Base-by-base conservation (phyloP, 768 basidiomycete species). In the Candolleomyces aberdarensis region DNA sequence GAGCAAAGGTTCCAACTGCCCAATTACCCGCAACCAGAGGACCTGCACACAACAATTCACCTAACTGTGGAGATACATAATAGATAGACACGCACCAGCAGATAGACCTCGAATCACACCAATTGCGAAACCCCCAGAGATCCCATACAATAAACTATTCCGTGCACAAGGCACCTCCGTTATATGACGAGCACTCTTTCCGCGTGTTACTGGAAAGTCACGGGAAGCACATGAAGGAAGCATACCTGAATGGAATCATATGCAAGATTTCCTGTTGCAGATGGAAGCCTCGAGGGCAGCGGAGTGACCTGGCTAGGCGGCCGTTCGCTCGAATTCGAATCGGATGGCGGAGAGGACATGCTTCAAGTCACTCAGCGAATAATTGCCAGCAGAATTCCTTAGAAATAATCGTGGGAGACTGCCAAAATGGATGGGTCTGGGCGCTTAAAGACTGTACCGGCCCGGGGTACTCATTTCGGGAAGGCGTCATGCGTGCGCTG, bases 71-170 rank as follows among this genome's bases (percentile, higher is more conserved):
- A 3, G 1, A 26, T 14, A 29, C n/a, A n/a, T 13, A 20, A 51
- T 22, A 22, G 49, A 14, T 31, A 4, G 32, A 5, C 2, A 78
- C 86, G 59, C 70, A 91, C 91, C 77, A 11, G 84, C 74, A 66
- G 82, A 82, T 66, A 92, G 72, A 3, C 85, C 87, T 58, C 91
- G 82, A 57, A 93, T 83, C 58, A 89, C 76, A 19, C 92, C 92
- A 58, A 94, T 82, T 1, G 90, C 92, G 0, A 80, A 80, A 14
- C 92, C 92, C 60, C 88, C 85, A n/a, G 85, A 88, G 65, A 94
- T 92, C 14, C 92, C 92, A 56, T 81, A 83, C 64, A 94, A 74
- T 41, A 94, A 74, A 68, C 88, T 88, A 62, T 83, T 88, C 41
- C 92, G 80, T 52, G 87, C 89, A 68, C 92, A 94, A 3, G 91